phyloP scores from a whole-genome alignment of 495 filamentous ascomycete genomes.

The Aspergillus affinis region DNA sequence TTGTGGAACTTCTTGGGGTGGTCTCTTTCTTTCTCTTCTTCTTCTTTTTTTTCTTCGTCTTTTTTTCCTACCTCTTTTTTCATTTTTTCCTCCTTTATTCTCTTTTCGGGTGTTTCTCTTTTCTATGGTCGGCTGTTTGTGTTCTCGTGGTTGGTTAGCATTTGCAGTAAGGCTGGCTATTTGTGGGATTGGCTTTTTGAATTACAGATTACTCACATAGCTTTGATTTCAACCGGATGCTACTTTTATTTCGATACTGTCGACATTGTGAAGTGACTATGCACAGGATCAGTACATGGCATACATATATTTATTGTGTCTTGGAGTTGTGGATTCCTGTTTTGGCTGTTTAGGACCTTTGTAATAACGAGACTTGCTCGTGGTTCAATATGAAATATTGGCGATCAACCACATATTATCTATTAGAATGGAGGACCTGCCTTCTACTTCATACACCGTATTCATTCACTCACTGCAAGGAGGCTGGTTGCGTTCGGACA shows the following conservation, averaged over 20 bases:
- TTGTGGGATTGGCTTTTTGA: conserved; percentile 3
- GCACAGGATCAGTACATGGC: neutral
- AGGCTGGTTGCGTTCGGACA: no score
- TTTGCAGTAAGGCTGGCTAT: neutral
- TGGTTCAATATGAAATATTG: no score
- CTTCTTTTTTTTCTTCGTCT: conserved; percentile 4
- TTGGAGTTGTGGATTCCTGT: neutral
- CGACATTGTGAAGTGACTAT: neutral
- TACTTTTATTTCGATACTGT: neutral
- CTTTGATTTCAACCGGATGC: neutral
- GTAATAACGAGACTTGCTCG: no score
- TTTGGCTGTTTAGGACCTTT: no score
- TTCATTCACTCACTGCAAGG: no score
- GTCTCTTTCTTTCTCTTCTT: conserved; percentile 5
- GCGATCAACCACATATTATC: no score
- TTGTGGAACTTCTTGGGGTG: neutral
- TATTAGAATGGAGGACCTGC: no score
- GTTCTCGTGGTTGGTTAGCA: neutral
- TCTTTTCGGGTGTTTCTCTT: neutral
- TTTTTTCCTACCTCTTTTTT: neutral
- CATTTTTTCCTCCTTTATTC: neutral
- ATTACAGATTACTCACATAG: conserved; percentile 1
- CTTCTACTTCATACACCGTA: no score
- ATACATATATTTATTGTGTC: conserved; percentile 6
- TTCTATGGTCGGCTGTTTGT: neutral